Conservation (phyloP, 805 yeast species). For the Candida mattraensis region DNA sequence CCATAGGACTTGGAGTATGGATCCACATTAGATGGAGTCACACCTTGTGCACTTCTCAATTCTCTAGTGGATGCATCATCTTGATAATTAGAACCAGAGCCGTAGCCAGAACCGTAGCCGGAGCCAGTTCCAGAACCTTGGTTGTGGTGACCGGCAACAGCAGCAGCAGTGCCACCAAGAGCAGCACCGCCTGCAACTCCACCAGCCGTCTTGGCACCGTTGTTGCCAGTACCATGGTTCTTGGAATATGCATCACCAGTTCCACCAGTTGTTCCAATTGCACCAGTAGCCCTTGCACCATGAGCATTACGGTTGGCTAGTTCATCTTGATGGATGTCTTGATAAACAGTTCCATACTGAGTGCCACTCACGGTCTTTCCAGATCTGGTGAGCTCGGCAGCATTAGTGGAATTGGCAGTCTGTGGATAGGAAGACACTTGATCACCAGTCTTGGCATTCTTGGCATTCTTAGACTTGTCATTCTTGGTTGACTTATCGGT, state of each 20-base stretch:
- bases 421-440: too few relatives aligned
- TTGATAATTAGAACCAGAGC: background rate
- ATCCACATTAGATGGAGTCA: constrained; percentile 2
- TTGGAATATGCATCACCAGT: too few relatives aligned
- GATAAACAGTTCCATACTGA: constrained; percentile 20
- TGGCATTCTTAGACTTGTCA: constrained; percentile 2
- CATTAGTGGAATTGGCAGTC: too few relatives aligned
- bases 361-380: constrained; percentile 1
- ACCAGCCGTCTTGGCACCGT: constrained; percentile 9
- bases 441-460: constrained; percentile 1
- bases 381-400: too few relatives aligned
- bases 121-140: constrained; percentile 6
- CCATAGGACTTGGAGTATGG: constrained; percentile 7
- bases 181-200: constrained; percentile 14
- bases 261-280: constrained; percentile 4
- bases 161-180: constrained; percentile 4
- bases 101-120: background rate
- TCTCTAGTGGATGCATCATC: constrained; percentile 10
- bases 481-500: constrained; percentile 2
- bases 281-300: background rate
- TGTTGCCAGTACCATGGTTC: constrained; percentile 3
- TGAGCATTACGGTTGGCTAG: constrained; percentile 5
- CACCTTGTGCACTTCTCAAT: constrained; percentile 11
- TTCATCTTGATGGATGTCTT: constrained; percentile 15
- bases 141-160: constrained; percentile 2